Percentiles rank a stretch among this genome's conserved stretches.
Conservation (phyloP, 768 basidiomycete species). For the Cyathus striatus region DNA sequence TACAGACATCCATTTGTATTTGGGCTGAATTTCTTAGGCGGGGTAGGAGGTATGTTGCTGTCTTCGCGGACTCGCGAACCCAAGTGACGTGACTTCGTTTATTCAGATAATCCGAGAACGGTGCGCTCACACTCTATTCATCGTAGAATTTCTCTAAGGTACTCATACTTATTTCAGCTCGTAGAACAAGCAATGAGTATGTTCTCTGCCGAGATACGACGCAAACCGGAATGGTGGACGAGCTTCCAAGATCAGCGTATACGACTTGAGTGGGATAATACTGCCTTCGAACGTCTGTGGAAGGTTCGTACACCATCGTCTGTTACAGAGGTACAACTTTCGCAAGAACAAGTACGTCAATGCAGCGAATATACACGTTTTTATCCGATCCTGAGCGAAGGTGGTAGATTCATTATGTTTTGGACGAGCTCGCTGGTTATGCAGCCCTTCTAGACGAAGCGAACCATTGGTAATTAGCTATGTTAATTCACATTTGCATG, state of each 20-base stretch:
- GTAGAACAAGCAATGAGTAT: constrained; percentile 45
- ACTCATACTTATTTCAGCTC: constrained; percentile 33
- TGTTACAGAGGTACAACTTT: constrained; percentile 24
- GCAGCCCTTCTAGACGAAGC: constrained; percentile 31
- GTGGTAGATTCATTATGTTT: constrained; percentile 41
- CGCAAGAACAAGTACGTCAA: constrained; percentile 31
- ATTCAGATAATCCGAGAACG: constrained; percentile 40
- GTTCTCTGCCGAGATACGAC: constrained; percentile 38
- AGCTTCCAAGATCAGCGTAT: constrained; percentile 15
- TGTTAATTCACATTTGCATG: not conserved
- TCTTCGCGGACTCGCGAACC: too few relatives aligned
- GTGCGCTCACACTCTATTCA: constrained; percentile 21
- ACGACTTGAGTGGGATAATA: constrained; percentile 24
- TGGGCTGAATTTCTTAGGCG: constrained; percentile 35
- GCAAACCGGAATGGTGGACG: constrained; percentile 36
- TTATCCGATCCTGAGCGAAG: too few relatives aligned
- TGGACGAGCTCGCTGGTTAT: constrained; percentile 46
- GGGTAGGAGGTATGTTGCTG: constrained; percentile 43
- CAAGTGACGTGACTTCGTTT: not conserved
- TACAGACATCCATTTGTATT: constrained; percentile 49
- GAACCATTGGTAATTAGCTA: constrained; percentile 27
- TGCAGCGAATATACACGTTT: too few relatives aligned
- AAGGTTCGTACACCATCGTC: constrained; percentile 30
- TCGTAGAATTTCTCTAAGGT: not conserved
- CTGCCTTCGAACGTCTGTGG: constrained; percentile 21